Evolutionary conservation across 306 rosid genomes (phyloP).

Genomic region (Senna tora): DNA sequence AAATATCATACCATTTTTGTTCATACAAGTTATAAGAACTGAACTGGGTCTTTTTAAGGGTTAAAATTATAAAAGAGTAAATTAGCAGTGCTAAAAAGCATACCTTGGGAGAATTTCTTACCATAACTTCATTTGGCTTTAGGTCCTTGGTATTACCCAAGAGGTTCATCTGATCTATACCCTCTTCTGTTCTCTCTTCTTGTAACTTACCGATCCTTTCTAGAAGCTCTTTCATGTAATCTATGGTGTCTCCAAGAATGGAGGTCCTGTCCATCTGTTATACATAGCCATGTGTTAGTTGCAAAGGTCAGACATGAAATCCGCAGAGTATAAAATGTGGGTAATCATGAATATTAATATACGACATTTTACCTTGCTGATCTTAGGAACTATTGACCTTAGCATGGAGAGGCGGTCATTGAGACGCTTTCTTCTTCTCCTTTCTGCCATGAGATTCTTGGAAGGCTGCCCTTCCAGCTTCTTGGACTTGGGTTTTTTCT

Average conservation of each 20-base stretch:
- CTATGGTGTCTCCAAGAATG: constrained; percentile 96
- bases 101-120: constrained; percentile 95
- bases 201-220: constrained; percentile 83
- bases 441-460: constrained; percentile 94
- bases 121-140: constrained; percentile 69
- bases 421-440: constrained; percentile 80
- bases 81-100: not conserved
- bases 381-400: constrained; percentile 91
- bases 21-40: constrained; percentile 25
- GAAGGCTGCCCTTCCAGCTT: constrained; percentile 86
- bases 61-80: not conserved
- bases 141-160: constrained; percentile 64
- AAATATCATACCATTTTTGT: not conserved
- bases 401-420: constrained; percentile 91
- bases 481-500: constrained; percentile 54
- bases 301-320: constrained; percentile 13
- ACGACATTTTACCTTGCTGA: constrained; percentile 71
- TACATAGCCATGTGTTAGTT: constrained; percentile 29
- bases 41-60: constrained; percentile 9
- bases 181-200: constrained; percentile 65
- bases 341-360: constrained; percentile 32
- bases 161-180: constrained; percentile 49
- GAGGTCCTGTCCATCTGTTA: constrained; percentile 97
- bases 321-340: not conserved
- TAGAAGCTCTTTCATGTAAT: constrained; percentile 93